Conservation (phyloP, 2,329 filamentous ascomycete species). For the Microdochium nivale region DNA sequence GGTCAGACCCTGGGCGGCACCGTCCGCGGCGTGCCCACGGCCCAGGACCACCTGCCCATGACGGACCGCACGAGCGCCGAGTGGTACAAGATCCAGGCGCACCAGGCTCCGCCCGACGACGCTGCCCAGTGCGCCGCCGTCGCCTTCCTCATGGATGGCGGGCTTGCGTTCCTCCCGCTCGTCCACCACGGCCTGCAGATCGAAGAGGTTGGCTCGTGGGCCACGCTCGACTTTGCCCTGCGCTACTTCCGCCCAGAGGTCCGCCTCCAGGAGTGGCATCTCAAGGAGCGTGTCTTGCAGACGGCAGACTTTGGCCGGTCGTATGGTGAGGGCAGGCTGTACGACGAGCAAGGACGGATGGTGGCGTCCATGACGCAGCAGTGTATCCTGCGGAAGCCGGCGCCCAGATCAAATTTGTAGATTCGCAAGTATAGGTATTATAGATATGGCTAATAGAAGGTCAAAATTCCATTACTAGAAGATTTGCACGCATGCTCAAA, state of each 20-base stretch:
- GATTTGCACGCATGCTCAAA: too few species aligned
- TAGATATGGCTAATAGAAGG: not conserved
- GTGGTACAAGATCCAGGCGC: conserved; percentile 23
- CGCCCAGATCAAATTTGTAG: not conserved
- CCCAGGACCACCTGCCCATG: conserved; percentile 26
- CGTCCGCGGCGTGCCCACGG: conserved; percentile 21
- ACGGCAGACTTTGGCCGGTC: conserved; percentile 30
- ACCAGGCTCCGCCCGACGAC: conserved; percentile 7
- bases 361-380: conserved; percentile 41
- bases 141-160: conserved; percentile 35
- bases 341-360: conserved; percentile 31
- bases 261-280: conserved; percentile 30
- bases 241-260: conserved; percentile 29
- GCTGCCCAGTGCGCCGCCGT: conserved; percentile 27
- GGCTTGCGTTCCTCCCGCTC: conserved; percentile 32
- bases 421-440: not conserved
- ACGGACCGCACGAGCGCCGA: conserved; percentile 29
- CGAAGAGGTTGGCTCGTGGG: conserved; percentile 32
- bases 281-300: conserved; percentile 29
- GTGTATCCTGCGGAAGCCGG: conserved; percentile 21
- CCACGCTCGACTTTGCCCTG: conserved; percentile 40
- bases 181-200: conserved; percentile 31
- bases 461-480: too few species aligned
- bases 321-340: conserved; percentile 34
- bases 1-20: conserved; percentile 33